Conservation (phyloP, 176 grass and related monocot species). For the Zoysia japonica region DNA sequence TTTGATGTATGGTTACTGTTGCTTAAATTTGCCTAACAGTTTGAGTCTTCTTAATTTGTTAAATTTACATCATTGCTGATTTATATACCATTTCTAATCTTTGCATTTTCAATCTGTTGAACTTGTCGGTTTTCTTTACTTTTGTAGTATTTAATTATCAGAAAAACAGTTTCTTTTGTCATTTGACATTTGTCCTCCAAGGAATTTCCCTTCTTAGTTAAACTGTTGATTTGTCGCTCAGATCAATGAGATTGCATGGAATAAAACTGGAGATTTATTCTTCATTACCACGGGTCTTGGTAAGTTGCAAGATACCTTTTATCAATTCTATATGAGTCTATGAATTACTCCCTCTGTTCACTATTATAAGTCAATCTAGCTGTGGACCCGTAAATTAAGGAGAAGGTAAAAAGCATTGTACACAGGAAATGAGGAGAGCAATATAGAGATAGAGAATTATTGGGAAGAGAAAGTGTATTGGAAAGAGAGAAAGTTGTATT, state of each 20-base stretch:
- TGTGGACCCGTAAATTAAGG: too few relatives aligned
- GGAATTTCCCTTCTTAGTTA: slow-evolving; percentile 17
- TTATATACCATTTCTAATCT: slow-evolving; percentile 28
- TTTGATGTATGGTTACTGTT: slow-evolving; percentile 29
- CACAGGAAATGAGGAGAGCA: too few relatives aligned
- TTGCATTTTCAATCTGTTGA: slow-evolving; percentile 9
- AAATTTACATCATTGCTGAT: slow-evolving; percentile 9
- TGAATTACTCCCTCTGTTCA: too few relatives aligned
- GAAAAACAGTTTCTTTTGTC: neutral
- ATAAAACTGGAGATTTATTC: slow-evolving; percentile 97
- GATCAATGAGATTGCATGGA: slow-evolving; percentile 99
- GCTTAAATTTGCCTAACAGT: slow-evolving; percentile 27
- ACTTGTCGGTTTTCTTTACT: neutral
- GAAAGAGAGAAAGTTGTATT: too few relatives aligned
- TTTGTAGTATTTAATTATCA: neutral
- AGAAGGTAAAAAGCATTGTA: too few relatives aligned
- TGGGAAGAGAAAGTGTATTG: too few relatives aligned
- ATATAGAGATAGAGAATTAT: too few relatives aligned
- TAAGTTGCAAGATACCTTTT: slow-evolving; percentile 40
- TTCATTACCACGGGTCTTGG: slow-evolving; percentile 97
- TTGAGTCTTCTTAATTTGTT: slow-evolving; percentile 14
- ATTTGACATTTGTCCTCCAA: slow-evolving; percentile 4
- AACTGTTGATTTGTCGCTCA: slow-evolving; percentile 48
- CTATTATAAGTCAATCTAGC: too few relatives aligned
- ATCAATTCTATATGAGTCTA: neutral